Evolutionary conservation across 208 protist genomes (phyloP), one percentile per base, ranked within the genome.

Genomic region (Wallacemonas sp.): DNA sequence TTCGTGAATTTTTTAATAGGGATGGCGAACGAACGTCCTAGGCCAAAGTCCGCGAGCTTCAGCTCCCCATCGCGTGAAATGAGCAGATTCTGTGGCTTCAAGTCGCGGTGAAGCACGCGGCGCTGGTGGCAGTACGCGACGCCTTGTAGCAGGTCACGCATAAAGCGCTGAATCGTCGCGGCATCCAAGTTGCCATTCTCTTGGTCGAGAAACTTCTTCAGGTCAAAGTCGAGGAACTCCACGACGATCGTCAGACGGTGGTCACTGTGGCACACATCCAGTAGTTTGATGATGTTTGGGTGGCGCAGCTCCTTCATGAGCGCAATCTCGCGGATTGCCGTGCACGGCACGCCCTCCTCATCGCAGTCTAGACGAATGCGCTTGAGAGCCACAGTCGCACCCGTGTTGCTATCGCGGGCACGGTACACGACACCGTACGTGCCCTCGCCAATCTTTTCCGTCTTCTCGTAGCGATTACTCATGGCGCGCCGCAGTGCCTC

Each of bases 391-490:
- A 97, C 92, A 32, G 75, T 89, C 15, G 68, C 70, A 50, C 71
- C 70, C 17, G 87, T 92, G 36, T 63, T 71, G 3, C 53, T 70
- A 63, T 97, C 87, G 64, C 62, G 67, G 2, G 96, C 97, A 71
- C 97, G 98, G 79, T 98, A 99, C 21, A 99, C 98, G 19, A 99
- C 89, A 50, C 98, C 98, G 63, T 99, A 99, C 2, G 97, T 95
- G 17, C 98, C 98, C 75, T 98, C 91, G 13, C 92, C 92, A 59
- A 97, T 79, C 80, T 98, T 98, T 42, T 98, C 91, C 29, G 96
- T 76, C 38, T 88, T 88, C 38, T 94, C 71, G 66, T 98, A 98
- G 38, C 87, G 83, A 41, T 73, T 79, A 15, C 63, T 46, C 76
- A 87, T 83, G 13, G 29, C 22, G 29, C 13, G n/a, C n/a, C n/a